phyloP scores from a whole-genome alignment of 1,284 basidiomycete genomes.

The Phellopilus nigrolimitatus region DNA sequence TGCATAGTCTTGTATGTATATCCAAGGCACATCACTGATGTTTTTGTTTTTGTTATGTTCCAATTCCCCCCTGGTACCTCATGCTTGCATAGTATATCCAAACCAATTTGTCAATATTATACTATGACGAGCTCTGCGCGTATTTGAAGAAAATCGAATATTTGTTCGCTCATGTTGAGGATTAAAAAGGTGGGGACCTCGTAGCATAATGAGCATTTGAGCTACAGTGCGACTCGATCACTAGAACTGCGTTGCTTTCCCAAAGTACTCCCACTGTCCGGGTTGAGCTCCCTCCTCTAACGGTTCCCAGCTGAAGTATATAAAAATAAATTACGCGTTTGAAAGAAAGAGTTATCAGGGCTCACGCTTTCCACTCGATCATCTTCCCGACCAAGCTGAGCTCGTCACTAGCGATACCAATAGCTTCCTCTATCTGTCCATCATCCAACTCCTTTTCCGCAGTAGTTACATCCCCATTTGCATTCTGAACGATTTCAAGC shows the following conservation, averaged over 20 bases:
- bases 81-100: conserved; percentile 1
- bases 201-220: background rate
- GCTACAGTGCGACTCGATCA: background rate
- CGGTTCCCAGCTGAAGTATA: conserved; percentile 71
- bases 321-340: conserved; percentile 16
- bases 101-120: background rate
- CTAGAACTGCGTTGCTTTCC: conserved; percentile 27
- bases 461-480: conserved; percentile 57
- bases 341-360: conserved; percentile 27
- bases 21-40: conserved; percentile 12
- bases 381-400: conserved; percentile 76
- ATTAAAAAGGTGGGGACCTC: no score
- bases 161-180: no score
- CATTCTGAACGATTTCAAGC: conserved; percentile 67
- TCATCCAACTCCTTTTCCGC: conserved; percentile 73
- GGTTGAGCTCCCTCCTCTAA: conserved; percentile 75
- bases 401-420: conserved; percentile 85
- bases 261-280: conserved; percentile 87
- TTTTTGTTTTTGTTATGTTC: conserved; percentile 3
- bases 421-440: conserved; percentile 79
- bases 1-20: conserved; percentile 19
- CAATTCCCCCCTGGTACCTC: background rate
- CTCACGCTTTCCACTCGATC: conserved; percentile 95
- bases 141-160: background rate
- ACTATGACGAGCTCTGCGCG: background rate